Conservation (phyloP, 306 rosid species). For the Prunus mongolica region DNA sequence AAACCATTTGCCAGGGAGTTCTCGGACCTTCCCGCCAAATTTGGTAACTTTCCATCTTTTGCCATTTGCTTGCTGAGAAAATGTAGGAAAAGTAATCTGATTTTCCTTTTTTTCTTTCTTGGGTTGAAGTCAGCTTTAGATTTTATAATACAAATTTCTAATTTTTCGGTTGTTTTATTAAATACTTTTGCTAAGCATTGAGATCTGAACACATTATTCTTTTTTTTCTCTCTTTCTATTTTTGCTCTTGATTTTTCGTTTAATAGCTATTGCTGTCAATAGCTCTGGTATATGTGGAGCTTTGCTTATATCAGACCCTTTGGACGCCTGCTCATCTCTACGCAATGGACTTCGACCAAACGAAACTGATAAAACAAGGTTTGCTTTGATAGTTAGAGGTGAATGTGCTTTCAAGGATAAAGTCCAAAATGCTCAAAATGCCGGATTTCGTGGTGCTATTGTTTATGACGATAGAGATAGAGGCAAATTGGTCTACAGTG, state of each 20-base stretch:
- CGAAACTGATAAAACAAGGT: conserved; percentile 1
- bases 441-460: conserved; percentile 31
- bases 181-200: not conserved
- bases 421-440: conserved; percentile 26
- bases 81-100: not conserved
- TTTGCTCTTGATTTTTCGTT: not conserved
- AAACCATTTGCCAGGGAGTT: conserved; percentile 17
- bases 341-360: not conserved
- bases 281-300: conserved; percentile 33
- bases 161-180: not conserved
- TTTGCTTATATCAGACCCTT: conserved; percentile 21
- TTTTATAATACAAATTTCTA: not conserved
- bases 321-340: conserved; percentile 32
- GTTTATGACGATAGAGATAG: conserved; percentile 27
- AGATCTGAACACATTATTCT: not conserved
- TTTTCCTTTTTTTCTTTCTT: not conserved
- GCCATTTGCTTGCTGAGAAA: conserved; percentile 24
- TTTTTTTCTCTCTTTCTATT: not conserved
- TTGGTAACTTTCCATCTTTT: conserved; percentile 19
- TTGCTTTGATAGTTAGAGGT: conserved; percentile 31
- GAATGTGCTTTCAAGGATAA: conserved; percentile 32
- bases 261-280: conserved; percentile 10
- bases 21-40: conserved; percentile 41
- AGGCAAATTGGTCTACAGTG: conserved; percentile 31
- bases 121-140: not conserved